These are phyloP conservation scores for Saccharomyces eubayanus DNA, from an alignment of 805 yeast species.

Conservation along the genomic window DNA sequence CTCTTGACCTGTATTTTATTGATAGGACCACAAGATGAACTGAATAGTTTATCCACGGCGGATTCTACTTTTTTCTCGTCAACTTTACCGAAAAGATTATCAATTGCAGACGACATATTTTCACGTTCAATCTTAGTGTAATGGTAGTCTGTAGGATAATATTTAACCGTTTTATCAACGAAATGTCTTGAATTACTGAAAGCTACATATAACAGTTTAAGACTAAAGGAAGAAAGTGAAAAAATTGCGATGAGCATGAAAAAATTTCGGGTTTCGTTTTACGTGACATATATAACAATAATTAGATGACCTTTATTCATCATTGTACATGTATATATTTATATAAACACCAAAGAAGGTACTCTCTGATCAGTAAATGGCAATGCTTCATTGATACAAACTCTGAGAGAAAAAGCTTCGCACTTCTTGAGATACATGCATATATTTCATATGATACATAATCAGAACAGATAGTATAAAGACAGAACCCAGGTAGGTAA, in stretches of 20 bases:
- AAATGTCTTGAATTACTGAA: neutral
- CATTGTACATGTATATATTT: too few relatives aligned
- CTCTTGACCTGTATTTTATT: conserved; percentile 18
- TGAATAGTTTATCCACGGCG: conserved; percentile 31
- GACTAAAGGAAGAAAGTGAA: neutral
- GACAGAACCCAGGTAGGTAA: neutral
- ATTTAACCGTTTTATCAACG: neutral
- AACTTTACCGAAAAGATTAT: conserved; percentile 29
- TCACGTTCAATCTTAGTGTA: neutral
- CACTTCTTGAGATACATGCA: neutral
- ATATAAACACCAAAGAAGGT: too few relatives aligned
- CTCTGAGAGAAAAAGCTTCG: neutral
- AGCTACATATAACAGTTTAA: neutral
- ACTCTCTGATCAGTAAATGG: too few relatives aligned
- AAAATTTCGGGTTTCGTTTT: neutral
- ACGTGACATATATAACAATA: neutral
- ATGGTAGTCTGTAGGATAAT: neutral
- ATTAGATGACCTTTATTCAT: neutral
- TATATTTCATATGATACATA: neutral
- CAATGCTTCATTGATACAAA: too few relatives aligned
- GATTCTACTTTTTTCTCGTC: conserved; percentile 28
- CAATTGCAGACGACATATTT: conserved; percentile 21
- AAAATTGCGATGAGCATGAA: neutral
- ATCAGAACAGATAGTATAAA: too few relatives aligned
- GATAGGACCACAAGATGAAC: conserved; percentile 42